Percentiles rank a stretch among this genome's conserved stretches.
Evolutionary conservation across 345 rosid genomes (phyloP).

Genomic region (Brassica rapa): DNA sequence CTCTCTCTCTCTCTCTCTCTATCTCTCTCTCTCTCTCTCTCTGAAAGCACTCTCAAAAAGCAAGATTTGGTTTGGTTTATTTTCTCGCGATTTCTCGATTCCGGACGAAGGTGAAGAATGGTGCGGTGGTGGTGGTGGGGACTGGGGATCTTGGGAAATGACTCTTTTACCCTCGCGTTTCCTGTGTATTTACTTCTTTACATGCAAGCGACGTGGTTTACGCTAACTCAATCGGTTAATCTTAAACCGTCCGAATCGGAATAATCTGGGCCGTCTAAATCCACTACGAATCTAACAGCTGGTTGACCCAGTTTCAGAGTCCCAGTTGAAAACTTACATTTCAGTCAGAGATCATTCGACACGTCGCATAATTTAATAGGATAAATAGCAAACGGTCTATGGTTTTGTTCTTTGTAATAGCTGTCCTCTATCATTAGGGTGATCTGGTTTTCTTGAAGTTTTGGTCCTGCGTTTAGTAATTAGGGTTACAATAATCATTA

Average conservation of each 20-base stretch:
- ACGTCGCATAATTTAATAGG: background rate
- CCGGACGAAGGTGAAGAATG: conserved; percentile 24
- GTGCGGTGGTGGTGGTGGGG: conserved; percentile 21
- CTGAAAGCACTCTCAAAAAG: background rate
- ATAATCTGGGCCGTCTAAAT: background rate
- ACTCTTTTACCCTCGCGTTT: conserved; percentile 13
- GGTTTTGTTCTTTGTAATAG: background rate
- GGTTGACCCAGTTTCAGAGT: background rate
- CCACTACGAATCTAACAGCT: conserved; percentile 7
- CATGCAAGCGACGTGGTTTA: background rate
- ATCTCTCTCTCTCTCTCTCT: background rate
- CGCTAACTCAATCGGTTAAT: background rate
- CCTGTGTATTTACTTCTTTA: background rate
- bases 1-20: background rate
- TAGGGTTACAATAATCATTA: background rate
- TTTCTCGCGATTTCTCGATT: background rate
- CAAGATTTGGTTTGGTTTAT: background rate
- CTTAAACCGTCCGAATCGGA: background rate
- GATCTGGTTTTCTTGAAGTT: no score
- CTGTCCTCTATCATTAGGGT: no score
- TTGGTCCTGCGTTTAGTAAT: background rate
- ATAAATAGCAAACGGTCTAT: background rate
- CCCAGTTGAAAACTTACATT: conserved; percentile 29
- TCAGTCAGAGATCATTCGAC: background rate
- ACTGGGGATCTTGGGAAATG: background rate